Percentiles rank a stretch among this genome's conserved stretches.
These are phyloP conservation scores for Xylaria sp. DNA, from an alignment of 2,329 filamentous ascomycete genomes.

Conservation along the genomic window DNA sequence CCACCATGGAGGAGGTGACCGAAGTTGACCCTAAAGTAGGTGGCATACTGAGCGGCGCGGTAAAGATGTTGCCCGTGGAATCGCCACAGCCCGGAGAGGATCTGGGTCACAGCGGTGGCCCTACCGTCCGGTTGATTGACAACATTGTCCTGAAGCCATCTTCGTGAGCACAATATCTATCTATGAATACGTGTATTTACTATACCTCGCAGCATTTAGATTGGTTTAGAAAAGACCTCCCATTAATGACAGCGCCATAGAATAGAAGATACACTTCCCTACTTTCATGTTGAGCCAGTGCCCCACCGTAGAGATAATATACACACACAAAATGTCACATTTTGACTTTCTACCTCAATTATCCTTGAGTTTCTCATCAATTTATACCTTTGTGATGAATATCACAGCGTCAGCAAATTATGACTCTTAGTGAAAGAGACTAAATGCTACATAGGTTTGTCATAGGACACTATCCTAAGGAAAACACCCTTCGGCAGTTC, in stretches of 20 bases:
- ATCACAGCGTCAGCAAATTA: too few species aligned
- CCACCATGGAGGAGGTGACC: conserved; percentile 82
- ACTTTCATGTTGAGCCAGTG: too few species aligned
- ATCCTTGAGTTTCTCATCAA: too few species aligned
- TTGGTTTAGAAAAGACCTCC: background rate
- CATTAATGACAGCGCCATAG: background rate
- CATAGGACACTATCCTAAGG: too few species aligned
- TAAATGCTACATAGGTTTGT: too few species aligned
- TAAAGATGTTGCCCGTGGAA: conserved; percentile 89
- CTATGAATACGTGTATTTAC: background rate
- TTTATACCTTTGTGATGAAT: too few species aligned
- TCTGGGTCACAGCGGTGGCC: conserved; percentile 76
- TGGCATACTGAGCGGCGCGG: conserved; percentile 86
- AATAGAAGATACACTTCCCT: background rate
- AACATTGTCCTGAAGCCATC: conserved; percentile 78
- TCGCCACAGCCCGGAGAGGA: conserved; percentile 76
- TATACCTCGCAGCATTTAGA: background rate
- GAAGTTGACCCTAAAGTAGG: conserved; percentile 75
- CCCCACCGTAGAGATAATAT: too few species aligned
- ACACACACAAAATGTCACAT: too few species aligned
- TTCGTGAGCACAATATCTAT: conserved; percentile 21
- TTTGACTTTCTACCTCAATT: too few species aligned
- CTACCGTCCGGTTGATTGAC: conserved; percentile 88
- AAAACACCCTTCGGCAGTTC: too few species aligned
- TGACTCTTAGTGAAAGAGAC: too few species aligned